A percentile compares a stretch with the other conserved stretches of the same genome.
These are phyloP conservation scores for Lobosporangium transversale DNA, from an alignment of 192 early-diverging fungal species.

Conservation along the genomic window DNA sequence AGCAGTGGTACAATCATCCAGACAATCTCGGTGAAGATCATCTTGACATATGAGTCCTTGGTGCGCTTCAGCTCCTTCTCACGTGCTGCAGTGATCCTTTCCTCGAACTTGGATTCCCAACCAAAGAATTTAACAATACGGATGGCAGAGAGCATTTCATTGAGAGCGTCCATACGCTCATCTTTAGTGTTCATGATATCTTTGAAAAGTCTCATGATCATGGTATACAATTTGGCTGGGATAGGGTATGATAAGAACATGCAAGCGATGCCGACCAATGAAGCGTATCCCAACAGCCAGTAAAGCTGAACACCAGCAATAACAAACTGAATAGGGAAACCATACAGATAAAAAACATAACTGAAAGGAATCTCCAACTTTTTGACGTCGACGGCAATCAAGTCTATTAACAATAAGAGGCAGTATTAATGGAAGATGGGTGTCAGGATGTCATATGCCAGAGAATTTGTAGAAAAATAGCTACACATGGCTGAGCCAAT, in stretches of 20 bases:
- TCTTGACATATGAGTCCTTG: constrained; percentile 60
- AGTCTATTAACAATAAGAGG: constrained; percentile 6
- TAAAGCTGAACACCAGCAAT: constrained; percentile 79
- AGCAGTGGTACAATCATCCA: constrained; percentile 70
- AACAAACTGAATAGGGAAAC: constrained; percentile 71
- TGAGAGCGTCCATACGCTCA: constrained; percentile 82
- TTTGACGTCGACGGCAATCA: constrained; percentile 42
- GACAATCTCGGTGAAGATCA: constrained; percentile 65
- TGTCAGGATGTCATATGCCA: too few species aligned
- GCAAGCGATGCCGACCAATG: constrained; percentile 79
- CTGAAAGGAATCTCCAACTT: constrained; percentile 44
- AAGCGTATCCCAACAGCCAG: constrained; percentile 81
- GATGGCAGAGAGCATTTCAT: constrained; percentile 83
- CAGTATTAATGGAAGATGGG: too few species aligned
- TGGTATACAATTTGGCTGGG: constrained; percentile 58
- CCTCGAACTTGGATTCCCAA: constrained; percentile 81
- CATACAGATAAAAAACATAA: constrained; percentile 67
- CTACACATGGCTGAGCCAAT: neutral
- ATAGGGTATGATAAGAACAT: constrained; percentile 74
- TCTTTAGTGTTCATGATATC: constrained; percentile 73
- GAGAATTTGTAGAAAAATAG: too few species aligned
- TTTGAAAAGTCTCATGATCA: constrained; percentile 61
- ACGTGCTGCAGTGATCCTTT: constrained; percentile 70
- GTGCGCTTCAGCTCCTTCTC: constrained; percentile 71
- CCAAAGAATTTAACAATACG: constrained; percentile 94